Conservation (phyloP, 179 eudicot genomes). For the Corrigiola litoralis region DNA sequence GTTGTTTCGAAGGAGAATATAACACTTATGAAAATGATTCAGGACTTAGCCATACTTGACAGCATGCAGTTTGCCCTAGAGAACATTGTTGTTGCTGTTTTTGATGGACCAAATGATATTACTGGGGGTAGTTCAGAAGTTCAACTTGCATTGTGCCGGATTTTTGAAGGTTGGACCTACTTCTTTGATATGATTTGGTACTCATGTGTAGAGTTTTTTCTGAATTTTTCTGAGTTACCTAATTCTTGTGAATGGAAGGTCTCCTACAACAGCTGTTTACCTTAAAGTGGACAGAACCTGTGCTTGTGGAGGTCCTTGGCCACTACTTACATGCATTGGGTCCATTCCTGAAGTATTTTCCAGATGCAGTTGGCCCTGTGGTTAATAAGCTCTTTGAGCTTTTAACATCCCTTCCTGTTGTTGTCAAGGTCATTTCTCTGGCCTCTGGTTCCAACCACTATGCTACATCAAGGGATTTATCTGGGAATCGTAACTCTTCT, state of each 20-base stretch:
- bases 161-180: slow-evolving; percentile 64
- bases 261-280: slow-evolving; percentile 79
- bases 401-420: slow-evolving; percentile 61
- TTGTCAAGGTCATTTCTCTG: slow-evolving; percentile 55
- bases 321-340: slow-evolving; percentile 90
- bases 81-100: slow-evolving; percentile 59
- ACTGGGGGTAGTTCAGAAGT: slow-evolving; percentile 43
- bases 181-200: neutral
- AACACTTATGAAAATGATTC: slow-evolving; percentile 9
- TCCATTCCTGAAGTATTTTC: slow-evolving; percentile 72
- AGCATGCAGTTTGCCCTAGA: slow-evolving; percentile 91
- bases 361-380: slow-evolving; percentile 83
- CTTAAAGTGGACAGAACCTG: slow-evolving; percentile 88
- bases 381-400: slow-evolving; percentile 94
- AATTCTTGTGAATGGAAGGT: slow-evolving; percentile 45
- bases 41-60: slow-evolving; percentile 78
- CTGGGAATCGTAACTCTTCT: neutral
- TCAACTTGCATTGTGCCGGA: slow-evolving; percentile 55
- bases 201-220: slow-evolving; percentile 12
- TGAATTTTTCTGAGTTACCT: slow-evolving; percentile 29
- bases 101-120: slow-evolving; percentile 71
- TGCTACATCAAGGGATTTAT: neutral
- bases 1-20: neutral
- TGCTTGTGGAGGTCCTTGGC: slow-evolving; percentile 79
- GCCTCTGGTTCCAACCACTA: neutral